Percentiles rank a stretch among this genome's conserved stretches.
Evolutionary conservation across 805 yeast genomes (phyloP).

Genomic region (Nematodospora valgi): DNA sequence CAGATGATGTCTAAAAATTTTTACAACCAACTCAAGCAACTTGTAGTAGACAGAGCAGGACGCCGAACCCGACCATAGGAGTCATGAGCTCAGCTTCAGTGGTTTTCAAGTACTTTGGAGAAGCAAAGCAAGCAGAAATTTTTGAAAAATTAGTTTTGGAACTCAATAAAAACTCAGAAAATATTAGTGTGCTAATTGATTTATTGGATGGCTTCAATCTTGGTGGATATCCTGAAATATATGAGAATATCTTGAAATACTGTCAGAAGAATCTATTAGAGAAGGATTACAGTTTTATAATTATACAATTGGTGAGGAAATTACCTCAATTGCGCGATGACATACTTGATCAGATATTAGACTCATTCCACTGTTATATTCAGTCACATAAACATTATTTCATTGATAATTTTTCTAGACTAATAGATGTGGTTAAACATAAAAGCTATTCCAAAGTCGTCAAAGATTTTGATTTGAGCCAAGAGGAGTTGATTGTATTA

Average conservation of each 20-base stretch:
- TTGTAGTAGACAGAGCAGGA: not conserved
- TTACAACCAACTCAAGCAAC: not conserved
- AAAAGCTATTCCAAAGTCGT: not conserved
- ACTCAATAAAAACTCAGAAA: conserved; percentile 14
- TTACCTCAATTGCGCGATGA: conserved; percentile 16
- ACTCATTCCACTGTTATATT: conserved; percentile 1
- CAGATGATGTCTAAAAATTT: conserved; percentile 6
- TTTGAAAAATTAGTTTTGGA: conserved; percentile 17
- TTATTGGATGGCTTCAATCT: conserved; percentile 20
- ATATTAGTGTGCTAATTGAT: conserved; percentile 22
- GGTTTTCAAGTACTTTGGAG: conserved; percentile 23
- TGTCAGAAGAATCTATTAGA: conserved; percentile 6
- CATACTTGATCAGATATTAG: conserved; percentile 2
- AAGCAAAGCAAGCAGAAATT: conserved; percentile 16
- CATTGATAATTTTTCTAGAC: not conserved
- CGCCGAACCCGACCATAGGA: too few relatives aligned
- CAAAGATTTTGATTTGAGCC: conserved; percentile 8
- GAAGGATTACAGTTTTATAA: conserved; percentile 8
- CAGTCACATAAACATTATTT: conserved; percentile 2
- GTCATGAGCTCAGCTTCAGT: conserved; percentile 16
- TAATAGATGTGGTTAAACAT: too few relatives aligned
- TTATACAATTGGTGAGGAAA: conserved; percentile 13
- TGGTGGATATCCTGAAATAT: conserved; percentile 4
- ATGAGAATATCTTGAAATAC: conserved; percentile 10
- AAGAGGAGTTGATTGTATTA: conserved; percentile 17